Percentiles rank a stretch among this genome's conserved stretches.
Evolutionary conservation across 2,329 filamentous ascomycete species (phyloP).

Genomic region (Pezicula neosporulosa): DNA sequence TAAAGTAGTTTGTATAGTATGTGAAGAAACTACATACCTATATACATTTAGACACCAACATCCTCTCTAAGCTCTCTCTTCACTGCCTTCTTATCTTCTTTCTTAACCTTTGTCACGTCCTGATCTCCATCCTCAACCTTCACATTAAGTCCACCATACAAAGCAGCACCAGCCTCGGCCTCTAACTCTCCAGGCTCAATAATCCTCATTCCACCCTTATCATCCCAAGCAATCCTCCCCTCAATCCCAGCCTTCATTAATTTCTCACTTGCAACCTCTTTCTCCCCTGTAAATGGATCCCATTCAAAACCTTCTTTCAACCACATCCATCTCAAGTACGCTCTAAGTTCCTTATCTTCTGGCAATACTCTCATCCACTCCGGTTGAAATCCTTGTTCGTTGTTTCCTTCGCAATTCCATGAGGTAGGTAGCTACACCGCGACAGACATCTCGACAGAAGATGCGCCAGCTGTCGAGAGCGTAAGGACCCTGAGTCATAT

Average conservation of each 20-base stretch:
- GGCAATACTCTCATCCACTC: slow-evolving; percentile 90
- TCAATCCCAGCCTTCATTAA: slow-evolving; percentile 54
- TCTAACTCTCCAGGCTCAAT: slow-evolving; percentile 30
- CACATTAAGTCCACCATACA: no score
- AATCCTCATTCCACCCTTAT: slow-evolving; percentile 30
- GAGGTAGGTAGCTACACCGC: slow-evolving; percentile 58
- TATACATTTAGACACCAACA: no score
- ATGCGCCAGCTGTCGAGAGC: slow-evolving; percentile 90
- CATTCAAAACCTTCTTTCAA: slow-evolving; percentile 80
- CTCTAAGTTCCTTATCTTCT: slow-evolving; percentile 82
- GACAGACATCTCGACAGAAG: slow-evolving; percentile 78
- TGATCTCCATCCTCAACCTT: no score
- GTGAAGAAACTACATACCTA: no score
- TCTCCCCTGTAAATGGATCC: slow-evolving; percentile 69
- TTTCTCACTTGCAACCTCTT: slow-evolving; percentile 46
- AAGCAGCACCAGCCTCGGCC: slow-evolving; percentile 1
- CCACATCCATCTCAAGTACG: slow-evolving; percentile 90
- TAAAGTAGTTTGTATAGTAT: no score
- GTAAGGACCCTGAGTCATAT: slow-evolving; percentile 79
- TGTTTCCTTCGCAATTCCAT: slow-evolving; percentile 58
- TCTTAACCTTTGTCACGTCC: neutral
- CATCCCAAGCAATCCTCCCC: slow-evolving; percentile 44
- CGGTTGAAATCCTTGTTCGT: slow-evolving; percentile 58
- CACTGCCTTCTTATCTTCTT: neutral
- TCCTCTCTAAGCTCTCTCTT: no score